Conservation (phyloP, 352 stramenopile genomes). For the Bremia lactucae region DNA sequence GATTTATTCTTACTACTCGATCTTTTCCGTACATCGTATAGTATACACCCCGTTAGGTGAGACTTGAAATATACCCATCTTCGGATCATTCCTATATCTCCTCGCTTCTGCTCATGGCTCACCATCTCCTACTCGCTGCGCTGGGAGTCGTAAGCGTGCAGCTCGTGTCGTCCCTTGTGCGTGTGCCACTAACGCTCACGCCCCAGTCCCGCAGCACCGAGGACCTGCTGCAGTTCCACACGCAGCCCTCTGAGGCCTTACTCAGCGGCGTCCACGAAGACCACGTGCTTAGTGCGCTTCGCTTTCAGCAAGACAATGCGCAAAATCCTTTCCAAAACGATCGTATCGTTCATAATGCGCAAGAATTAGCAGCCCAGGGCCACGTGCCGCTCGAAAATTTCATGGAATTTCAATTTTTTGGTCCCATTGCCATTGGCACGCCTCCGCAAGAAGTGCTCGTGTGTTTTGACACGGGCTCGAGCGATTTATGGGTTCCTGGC, state of each 20-base stretch:
- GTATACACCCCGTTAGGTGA: background rate
- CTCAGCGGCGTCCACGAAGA: slow-evolving; percentile 1
- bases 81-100: background rate
- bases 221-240: slow-evolving; percentile 33
- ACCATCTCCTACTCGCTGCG: too few relatives aligned
- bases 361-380: slow-evolving; percentile 22
- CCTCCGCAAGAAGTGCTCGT: slow-evolving; percentile 63
- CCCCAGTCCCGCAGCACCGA: slow-evolving; percentile 17
- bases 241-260: slow-evolving; percentile 6
- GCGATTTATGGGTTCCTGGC: slow-evolving; percentile 66
- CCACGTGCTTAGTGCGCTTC: slow-evolving; percentile 12
- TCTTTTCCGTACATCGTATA: slow-evolving; percentile 6
- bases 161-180: slow-evolving; percentile 15
- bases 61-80: background rate
- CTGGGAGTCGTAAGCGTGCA: slow-evolving; percentile 4
- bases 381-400: slow-evolving; percentile 65
- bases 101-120: too few relatives aligned
- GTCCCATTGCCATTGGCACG: slow-evolving; percentile 45
- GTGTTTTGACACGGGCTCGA: slow-evolving; percentile 78
- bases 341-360: slow-evolving; percentile 21
- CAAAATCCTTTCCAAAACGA: slow-evolving; percentile 4
- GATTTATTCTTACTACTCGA: too few relatives aligned
- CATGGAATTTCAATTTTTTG: slow-evolving; percentile 81
- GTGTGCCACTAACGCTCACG: slow-evolving; percentile 29
- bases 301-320: slow-evolving; percentile 5